phyloP scores from a whole-genome alignment of 208 protist species.

The Leishmania turanica region DNA sequence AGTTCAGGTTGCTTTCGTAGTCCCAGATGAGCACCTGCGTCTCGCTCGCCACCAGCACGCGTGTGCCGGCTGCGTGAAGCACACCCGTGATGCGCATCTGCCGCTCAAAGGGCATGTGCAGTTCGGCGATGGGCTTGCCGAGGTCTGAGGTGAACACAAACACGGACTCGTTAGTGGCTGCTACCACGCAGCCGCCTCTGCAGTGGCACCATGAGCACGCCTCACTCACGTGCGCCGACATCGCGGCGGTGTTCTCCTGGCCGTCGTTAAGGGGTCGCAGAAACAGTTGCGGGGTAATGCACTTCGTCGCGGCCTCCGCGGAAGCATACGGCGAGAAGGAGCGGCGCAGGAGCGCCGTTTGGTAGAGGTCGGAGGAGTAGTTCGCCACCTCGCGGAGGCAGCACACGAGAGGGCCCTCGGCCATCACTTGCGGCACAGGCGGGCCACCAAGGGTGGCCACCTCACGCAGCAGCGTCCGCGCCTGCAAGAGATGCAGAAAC shows the following conservation, averaged over 20 bases:
- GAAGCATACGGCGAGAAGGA: slow-evolving; percentile 54
- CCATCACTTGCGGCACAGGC: slow-evolving; percentile 34
- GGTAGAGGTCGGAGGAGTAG: slow-evolving; percentile 60
- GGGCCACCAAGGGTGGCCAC: slow-evolving; percentile 37
- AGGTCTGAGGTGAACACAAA: slow-evolving; percentile 49
- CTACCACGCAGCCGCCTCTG: slow-evolving; percentile 56
- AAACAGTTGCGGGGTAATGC: slow-evolving; percentile 55
- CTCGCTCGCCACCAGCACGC: slow-evolving; percentile 67
- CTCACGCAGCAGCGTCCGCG: slow-evolving; percentile 54
- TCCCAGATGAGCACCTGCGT: slow-evolving; percentile 72
- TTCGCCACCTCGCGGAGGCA: slow-evolving; percentile 58
- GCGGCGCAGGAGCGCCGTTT: slow-evolving; percentile 53
- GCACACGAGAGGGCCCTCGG: slow-evolving; percentile 38
- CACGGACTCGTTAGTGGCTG: slow-evolving; percentile 54
- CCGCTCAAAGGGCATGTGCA: slow-evolving; percentile 65
- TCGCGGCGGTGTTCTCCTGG: slow-evolving; percentile 45
- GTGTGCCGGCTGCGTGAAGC: slow-evolving; percentile 59
- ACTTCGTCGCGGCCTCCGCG: slow-evolving; percentile 22
- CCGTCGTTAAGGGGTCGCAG: slow-evolving; percentile 65
- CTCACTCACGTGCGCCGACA: slow-evolving; percentile 28
- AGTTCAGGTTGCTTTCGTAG: slow-evolving; percentile 62
- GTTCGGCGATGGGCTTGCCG: slow-evolving; percentile 44
- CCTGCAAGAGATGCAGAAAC: slow-evolving; percentile 71
- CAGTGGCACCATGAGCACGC: slow-evolving; percentile 44
- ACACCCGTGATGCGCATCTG: slow-evolving; percentile 57